Conservation (phyloP, 345 rosid species). For the Brassica rapa region DNA sequence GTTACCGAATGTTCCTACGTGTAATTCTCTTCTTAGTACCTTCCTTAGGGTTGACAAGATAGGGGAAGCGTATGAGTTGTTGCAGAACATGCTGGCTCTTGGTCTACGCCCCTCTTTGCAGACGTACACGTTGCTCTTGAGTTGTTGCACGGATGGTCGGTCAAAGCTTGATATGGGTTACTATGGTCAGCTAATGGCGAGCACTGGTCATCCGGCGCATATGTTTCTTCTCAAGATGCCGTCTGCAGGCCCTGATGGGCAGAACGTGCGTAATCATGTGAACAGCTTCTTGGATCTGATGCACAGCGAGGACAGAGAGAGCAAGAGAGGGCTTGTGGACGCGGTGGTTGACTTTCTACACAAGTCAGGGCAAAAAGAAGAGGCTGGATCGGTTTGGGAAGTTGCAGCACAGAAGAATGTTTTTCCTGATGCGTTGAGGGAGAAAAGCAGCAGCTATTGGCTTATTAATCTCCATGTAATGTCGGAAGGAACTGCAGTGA, state of each 20-base stretch:
- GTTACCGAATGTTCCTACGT: constrained; percentile 88
- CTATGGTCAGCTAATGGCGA: constrained; percentile 74
- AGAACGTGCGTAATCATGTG: constrained; percentile 75
- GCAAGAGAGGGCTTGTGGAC: constrained; percentile 92
- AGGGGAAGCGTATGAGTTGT: constrained; percentile 70
- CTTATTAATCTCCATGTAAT: constrained; percentile 93
- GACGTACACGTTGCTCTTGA: constrained; percentile 86
- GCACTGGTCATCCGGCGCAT: constrained; percentile 85
- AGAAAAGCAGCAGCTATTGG: constrained; percentile 83
- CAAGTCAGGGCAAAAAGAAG: constrained; percentile 88
- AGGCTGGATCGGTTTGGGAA: constrained; percentile 94
- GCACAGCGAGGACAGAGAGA: constrained; percentile 96
- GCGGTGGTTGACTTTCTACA: constrained; percentile 88
- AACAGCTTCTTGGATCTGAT: constrained; percentile 74
- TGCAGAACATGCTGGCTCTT: constrained; percentile 68
- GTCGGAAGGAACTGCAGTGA: constrained; percentile 95
- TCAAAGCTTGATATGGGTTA: constrained; percentile 73
- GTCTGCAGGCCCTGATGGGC: constrained; percentile 83
- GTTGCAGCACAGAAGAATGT: constrained; percentile 79
- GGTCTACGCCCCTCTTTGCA: constrained; percentile 77
- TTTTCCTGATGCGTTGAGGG: constrained; percentile 76
- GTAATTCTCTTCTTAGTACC: constrained; percentile 89
- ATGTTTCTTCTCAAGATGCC: constrained; percentile 76
- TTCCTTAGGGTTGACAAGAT: constrained; percentile 72
- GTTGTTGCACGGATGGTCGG: constrained; percentile 80